A percentile compares a stretch with the other conserved stretches of the same genome.
Evolutionary conservation across 2,329 filamentous ascomycete genomes (phyloP).

Genomic region (Metarhizium robertsii): DNA sequence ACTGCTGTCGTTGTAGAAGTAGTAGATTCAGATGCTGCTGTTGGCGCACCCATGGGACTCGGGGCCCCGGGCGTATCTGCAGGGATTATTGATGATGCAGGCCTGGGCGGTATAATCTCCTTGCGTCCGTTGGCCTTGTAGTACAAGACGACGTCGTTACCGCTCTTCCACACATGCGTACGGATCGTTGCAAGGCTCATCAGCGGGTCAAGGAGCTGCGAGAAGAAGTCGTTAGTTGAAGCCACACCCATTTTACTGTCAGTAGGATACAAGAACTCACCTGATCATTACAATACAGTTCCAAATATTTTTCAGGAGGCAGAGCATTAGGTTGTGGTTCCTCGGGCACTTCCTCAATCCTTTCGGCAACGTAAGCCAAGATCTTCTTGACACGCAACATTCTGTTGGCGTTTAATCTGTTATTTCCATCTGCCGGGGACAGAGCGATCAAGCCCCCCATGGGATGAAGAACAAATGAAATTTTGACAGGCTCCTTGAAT

Average conservation of each 20-base stretch:
- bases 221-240: conserved; percentile 6
- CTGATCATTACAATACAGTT: conserved; percentile 89
- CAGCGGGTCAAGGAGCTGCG: conserved; percentile 58
- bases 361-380: conserved; percentile 80
- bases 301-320: conserved; percentile 84
- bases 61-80: conserved; percentile 13
- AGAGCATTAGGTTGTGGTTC: conserved; percentile 50
- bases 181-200: conserved; percentile 94
- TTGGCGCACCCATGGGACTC: conserved; percentile 8
- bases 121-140: conserved; percentile 91
- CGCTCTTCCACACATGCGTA: conserved; percentile 87
- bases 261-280: conserved; percentile 37
- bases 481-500: conserved; percentile 85
- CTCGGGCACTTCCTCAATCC: conserved; percentile 66
- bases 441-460: conserved; percentile 67
- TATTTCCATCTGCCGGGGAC: conserved; percentile 68
- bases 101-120: conserved; percentile 28
- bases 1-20: not conserved
- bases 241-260: not conserved
- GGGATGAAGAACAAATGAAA: conserved; percentile 87
- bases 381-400: conserved; percentile 97
- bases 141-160: conserved; percentile 82
- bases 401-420: conserved; percentile 87
- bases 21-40: conserved; percentile 10
- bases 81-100: conserved; percentile 9